Evolutionary conservation across 202 grass and related monocot genomes (phyloP).

Genomic region (Dendrocalamus latiflorus): DNA sequence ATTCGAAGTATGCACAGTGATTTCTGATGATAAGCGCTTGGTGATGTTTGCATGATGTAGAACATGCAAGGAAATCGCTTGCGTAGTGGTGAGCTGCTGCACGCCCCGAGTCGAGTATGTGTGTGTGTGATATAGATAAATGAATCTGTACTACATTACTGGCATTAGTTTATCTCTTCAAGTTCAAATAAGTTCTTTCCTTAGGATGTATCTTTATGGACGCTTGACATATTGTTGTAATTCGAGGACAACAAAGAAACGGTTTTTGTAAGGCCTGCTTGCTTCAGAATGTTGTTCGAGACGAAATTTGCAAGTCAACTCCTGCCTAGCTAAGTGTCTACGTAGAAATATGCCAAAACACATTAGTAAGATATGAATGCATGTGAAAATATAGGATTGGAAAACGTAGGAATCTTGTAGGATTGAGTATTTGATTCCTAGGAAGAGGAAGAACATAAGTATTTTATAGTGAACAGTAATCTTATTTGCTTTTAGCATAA

Average conservation of each 20-base stretch:
- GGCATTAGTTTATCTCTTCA: not conserved
- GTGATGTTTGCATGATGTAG: not conserved
- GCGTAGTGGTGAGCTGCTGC: not conserved
- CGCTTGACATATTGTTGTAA: constrained; percentile 1
- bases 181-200: not conserved
- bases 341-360: too few relatives aligned
- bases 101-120: not conserved
- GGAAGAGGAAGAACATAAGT: too few relatives aligned
- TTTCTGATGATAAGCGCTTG: constrained; percentile 1
- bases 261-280: not conserved
- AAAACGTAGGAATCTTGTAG: too few relatives aligned
- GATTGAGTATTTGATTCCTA: too few relatives aligned
- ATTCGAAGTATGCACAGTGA: not conserved
- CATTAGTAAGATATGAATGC: too few relatives aligned
- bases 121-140: constrained; percentile 14
- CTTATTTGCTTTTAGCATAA: too few relatives aligned
- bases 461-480: too few relatives aligned
- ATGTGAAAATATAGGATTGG: too few relatives aligned
- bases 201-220: not conserved
- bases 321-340: too few relatives aligned
- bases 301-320: too few relatives aligned
- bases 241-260: not conserved
- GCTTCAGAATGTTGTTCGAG: not conserved
- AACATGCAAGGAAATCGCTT: not conserved
- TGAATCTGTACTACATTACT: not conserved